Evolutionary conservation across 2,329 filamentous ascomycete species (phyloP).

Genomic region (Ceratocystis eucalypticola): DNA sequence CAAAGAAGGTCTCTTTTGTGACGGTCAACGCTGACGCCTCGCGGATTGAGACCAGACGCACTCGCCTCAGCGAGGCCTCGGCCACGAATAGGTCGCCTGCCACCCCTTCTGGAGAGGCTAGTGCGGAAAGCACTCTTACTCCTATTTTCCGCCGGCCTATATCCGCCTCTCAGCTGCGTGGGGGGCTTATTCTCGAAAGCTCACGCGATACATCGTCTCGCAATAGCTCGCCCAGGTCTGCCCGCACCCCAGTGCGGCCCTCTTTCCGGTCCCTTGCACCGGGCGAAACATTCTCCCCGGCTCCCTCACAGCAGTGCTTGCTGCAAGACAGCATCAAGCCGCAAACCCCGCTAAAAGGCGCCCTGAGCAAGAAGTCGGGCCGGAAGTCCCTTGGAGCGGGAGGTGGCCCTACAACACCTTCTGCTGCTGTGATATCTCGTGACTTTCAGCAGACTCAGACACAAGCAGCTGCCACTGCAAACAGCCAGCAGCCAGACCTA

Average conservation of each 20-base stretch:
- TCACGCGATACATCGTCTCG: not conserved
- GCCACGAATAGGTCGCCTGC: not conserved
- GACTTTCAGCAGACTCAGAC: no score
- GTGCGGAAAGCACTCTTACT: not conserved
- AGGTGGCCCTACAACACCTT: no score
- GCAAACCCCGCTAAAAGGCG: not conserved
- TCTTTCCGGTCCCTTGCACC: constrained; percentile 10
- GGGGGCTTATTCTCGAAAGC: constrained; percentile 10
- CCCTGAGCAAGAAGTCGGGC: not conserved
- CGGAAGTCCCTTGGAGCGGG: not conserved
- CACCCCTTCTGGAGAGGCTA: not conserved
- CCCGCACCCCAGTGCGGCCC: not conserved
- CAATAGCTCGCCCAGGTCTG: not conserved
- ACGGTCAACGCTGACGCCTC: not conserved
- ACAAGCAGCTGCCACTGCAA: not conserved
- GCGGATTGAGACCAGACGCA: not conserved
- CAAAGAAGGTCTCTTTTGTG: constrained; percentile 12
- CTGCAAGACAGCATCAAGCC: constrained; percentile 4
- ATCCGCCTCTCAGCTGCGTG: not conserved
- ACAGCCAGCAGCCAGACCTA: not conserved
- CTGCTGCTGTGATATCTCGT: not conserved
- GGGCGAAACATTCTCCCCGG: constrained; percentile 13
- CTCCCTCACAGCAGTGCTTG: not conserved
- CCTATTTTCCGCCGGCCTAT: constrained; percentile 1
- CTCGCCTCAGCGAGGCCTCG: not conserved